phyloP scores from a whole-genome alignment of 2,329 filamentous ascomycete species.

The Didymella arachidicola region DNA sequence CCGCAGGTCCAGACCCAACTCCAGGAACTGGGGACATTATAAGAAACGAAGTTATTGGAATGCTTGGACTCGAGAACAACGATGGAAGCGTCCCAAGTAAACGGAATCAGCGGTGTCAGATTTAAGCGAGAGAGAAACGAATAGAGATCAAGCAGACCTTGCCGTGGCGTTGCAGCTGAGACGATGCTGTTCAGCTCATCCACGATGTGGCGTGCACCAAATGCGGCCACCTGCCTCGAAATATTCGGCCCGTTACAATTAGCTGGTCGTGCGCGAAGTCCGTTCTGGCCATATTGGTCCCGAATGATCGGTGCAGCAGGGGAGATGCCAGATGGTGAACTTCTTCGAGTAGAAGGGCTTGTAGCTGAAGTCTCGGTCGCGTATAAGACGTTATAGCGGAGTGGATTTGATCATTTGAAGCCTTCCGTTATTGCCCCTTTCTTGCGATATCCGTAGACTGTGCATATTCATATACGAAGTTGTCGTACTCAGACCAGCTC shows the following conservation, averaged over 20 bases:
- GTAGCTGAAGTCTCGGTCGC: background rate
- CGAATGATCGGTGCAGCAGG: background rate
- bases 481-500: no score
- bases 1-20: background rate
- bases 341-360: background rate
- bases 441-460: background rate
- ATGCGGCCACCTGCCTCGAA: background rate
- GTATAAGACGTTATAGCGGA: background rate
- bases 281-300: background rate
- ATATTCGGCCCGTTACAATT: background rate
- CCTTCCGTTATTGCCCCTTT: background rate
- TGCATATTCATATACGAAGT: background rate
- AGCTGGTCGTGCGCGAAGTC: background rate
- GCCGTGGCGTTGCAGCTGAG: constrained; percentile 19
- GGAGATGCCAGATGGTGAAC: background rate
- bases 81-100: background rate
- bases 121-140: background rate
- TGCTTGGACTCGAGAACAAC: background rate
- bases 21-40: background rate
- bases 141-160: background rate
- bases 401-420: background rate
- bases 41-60: background rate
- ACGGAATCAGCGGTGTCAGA: background rate
- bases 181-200: constrained; percentile 18
- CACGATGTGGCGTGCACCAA: constrained; percentile 2